Evolutionary conservation across 208 protist genomes (phyloP).

Genomic region (Leishmania aethiopica): DNA sequence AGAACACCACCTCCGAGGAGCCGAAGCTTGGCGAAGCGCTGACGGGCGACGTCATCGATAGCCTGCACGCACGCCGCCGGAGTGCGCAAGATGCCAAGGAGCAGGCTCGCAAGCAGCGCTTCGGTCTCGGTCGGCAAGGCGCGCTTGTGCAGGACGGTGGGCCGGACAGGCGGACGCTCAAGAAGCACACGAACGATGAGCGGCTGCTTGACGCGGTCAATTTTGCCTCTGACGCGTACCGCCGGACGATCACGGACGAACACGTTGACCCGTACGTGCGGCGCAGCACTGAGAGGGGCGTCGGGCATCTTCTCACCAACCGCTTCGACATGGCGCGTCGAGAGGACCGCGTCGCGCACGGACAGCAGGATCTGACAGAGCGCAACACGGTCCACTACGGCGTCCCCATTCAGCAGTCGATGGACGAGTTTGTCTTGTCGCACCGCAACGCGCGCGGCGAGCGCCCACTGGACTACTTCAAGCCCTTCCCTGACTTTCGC

Average conservation of each 20-base stretch:
- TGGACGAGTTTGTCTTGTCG: conserved; percentile 88
- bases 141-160: conserved; percentile 89
- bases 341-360: conserved; percentile 63
- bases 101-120: conserved; percentile 66
- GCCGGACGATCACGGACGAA: conserved; percentile 68
- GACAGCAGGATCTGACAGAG: conserved; percentile 83
- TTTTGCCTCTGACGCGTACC: conserved; percentile 74
- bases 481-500: conserved; percentile 84
- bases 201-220: conserved; percentile 74
- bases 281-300: conserved; percentile 54
- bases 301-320: conserved; percentile 81
- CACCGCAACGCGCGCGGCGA: conserved; percentile 85
- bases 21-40: conserved; percentile 81
- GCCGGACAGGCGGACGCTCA: conserved; percentile 71
- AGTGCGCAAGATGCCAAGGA: conserved; percentile 30
- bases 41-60: conserved; percentile 52
- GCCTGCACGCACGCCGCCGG: conserved; percentile 36
- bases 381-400: conserved; percentile 75
- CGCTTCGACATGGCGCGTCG: conserved; percentile 86
- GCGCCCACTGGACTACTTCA: conserved; percentile 89
- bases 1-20: conserved; percentile 68
- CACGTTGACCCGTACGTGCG: conserved; percentile 81
- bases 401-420: conserved; percentile 68
- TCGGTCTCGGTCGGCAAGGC: conserved; percentile 85
- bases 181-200: conserved; percentile 87